Conservation (phyloP, 768 basidiomycete species). For the Dioszegia crocea region DNA sequence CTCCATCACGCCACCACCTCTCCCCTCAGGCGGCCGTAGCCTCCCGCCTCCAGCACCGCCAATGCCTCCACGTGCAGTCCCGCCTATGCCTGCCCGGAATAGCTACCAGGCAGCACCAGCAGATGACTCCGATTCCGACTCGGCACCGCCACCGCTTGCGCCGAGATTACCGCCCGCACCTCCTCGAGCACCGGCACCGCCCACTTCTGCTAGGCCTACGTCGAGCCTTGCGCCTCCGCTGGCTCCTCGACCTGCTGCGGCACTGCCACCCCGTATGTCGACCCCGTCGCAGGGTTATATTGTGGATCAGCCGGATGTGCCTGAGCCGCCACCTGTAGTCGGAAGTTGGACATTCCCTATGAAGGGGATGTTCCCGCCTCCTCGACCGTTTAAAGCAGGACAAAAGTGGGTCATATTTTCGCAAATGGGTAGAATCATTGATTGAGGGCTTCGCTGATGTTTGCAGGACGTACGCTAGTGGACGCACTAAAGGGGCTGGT, state of each 20-base stretch:
- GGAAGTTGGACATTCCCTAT: constrained; percentile 48
- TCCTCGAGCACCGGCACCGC: constrained; percentile 2
- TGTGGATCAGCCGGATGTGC: constrained; percentile 22
- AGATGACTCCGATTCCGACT: constrained; percentile 2
- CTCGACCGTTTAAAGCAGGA: constrained; percentile 34
- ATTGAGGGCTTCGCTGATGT: background rate
- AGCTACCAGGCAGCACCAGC: constrained; percentile 6
- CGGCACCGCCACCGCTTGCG: constrained; percentile 38
- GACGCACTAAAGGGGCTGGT: constrained; percentile 1
- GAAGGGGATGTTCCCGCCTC: constrained; percentile 49
- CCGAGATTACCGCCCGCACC: constrained; percentile 22
- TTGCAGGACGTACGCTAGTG: constrained; percentile 3
- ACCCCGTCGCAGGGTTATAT: constrained; percentile 21
- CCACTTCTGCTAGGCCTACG: constrained; percentile 14
- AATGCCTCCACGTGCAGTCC: constrained; percentile 10
- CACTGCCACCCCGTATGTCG: constrained; percentile 19
- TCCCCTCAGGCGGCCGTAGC: constrained; percentile 1
- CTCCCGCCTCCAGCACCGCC: constrained; percentile 25
- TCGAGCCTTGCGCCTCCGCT: background rate
- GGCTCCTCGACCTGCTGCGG: background rate
- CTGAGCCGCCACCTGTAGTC: constrained; percentile 45
- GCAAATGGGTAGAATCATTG: background rate
- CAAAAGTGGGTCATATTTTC: constrained; percentile 36
- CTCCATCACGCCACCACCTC: constrained; percentile 7
- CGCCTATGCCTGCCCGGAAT: constrained; percentile 10